Evolutionary conservation across 139 green algal genomes (phyloP).

Genomic region (Pseudopediastrum boryanum): DNA sequence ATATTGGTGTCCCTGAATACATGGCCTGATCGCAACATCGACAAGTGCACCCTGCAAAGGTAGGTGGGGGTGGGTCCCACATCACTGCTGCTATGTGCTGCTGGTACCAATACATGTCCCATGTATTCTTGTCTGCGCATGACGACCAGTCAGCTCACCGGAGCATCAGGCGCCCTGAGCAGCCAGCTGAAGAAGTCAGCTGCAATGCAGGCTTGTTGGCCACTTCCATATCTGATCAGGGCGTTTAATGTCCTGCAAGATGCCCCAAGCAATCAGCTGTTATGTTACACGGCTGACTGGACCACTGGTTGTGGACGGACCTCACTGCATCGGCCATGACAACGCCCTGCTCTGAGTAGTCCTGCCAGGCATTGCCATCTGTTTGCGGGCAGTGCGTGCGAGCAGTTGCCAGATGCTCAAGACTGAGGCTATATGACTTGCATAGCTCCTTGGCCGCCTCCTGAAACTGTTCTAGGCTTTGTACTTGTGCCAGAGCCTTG

Average conservation of each 20-base stretch:
- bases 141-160: conserved; percentile 1
- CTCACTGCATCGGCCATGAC: conserved; percentile 13
- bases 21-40: too few species aligned
- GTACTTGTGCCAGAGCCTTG: not conserved
- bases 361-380: conserved; percentile 8
- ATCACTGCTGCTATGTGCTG: not conserved
- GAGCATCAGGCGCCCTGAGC: conserved; percentile 13
- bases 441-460: conserved; percentile 19
- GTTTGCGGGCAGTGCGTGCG: not conserved
- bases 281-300: not conserved
- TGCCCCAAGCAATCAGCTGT: not conserved
- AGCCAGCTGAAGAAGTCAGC: conserved; percentile 34
- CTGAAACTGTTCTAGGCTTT: conserved; percentile 27
- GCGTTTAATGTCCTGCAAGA: conserved; percentile 35
- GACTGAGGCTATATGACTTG: not conserved
- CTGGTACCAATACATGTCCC: too few species aligned
- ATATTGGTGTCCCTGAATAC: too few species aligned
- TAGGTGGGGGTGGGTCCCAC: too few species aligned
- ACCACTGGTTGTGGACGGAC: conserved; percentile 1
- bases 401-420: conserved; percentile 20
- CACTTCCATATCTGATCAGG: conserved; percentile 31
- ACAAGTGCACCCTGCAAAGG: too few species aligned
- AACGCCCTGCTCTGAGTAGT: conserved; percentile 4
- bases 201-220: conserved; percentile 6
- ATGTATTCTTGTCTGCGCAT: not conserved